Percentiles rank a stretch among this genome's conserved stretches.
Conservation (phyloP, 768 basidiomycete species). For the Mycena capillaripes region DNA sequence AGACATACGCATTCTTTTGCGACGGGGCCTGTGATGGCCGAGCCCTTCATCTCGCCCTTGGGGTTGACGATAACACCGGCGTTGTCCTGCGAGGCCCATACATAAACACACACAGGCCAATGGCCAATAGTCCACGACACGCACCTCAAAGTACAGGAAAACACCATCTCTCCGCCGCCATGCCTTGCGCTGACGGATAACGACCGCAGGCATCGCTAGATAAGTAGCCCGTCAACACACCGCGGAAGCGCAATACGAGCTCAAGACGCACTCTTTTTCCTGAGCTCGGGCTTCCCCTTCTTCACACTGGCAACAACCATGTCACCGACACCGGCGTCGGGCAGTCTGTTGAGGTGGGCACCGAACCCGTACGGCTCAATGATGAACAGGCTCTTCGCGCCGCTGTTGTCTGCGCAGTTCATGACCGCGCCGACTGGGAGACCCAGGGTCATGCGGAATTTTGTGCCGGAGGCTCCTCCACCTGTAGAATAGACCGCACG, state of each 20-base stretch:
- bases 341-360: constrained; percentile 96
- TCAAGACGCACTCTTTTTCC: constrained; percentile 97
- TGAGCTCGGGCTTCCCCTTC: constrained; percentile 99
- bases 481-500: constrained; percentile 39
- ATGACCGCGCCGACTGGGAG: constrained; percentile 94
- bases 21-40: constrained; percentile 95
- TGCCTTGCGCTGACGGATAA: constrained; percentile 97
- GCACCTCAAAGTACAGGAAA: constrained; percentile 97
- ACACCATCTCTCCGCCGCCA: constrained; percentile 99
- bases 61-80: constrained; percentile 98
- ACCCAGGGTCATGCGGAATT: constrained; percentile 96
- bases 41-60: constrained; percentile 99
- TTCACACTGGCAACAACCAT: constrained; percentile 98
- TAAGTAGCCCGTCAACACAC: not conserved
- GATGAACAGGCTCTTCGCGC: constrained; percentile 94
- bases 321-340: constrained; percentile 95
- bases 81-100: constrained; percentile 72
- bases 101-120: not conserved
- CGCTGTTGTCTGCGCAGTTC: constrained; percentile 99
- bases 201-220: constrained; percentile 97
- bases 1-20: constrained; percentile 98
- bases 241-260: not conserved
- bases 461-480: constrained; percentile 89
- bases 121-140: constrained; percentile 35
- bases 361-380: constrained; percentile 98